These are phyloP conservation scores for Exobasidium cylindrosporum DNA, from an alignment of 1,284 basidiomycete species.

Conservation along the genomic window DNA sequence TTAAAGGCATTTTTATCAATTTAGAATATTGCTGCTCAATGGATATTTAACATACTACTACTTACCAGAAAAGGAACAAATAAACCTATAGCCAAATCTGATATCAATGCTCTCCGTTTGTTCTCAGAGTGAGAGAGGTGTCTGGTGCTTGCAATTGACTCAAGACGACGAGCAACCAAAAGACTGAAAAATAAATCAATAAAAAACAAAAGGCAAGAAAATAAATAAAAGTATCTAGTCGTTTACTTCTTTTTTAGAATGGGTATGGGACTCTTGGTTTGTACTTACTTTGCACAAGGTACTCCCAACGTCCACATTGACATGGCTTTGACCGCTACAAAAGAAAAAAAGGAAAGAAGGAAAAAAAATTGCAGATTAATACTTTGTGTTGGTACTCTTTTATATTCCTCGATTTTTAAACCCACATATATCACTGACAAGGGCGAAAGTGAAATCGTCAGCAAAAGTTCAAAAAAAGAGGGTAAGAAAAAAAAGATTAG, in stretches of 20 bases:
- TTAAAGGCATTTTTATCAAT: too few species aligned
- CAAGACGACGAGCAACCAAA: neutral
- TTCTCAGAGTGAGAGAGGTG: neutral
- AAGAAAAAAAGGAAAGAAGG: neutral
- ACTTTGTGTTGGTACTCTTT: too few species aligned
- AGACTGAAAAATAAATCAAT: neutral
- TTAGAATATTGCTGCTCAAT: too few species aligned
- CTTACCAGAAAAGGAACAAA: neutral
- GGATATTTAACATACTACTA: too few species aligned
- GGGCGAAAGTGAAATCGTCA: too few species aligned
- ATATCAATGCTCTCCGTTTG: neutral
- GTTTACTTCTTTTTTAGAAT: too few species aligned
- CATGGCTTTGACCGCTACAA: neutral
- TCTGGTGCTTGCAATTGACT: constrained; percentile 2
- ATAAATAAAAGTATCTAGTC: too few species aligned
- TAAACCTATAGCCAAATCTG: neutral
- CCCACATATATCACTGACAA: too few species aligned
- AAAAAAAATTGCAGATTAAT: too few species aligned
- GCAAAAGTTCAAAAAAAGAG: too few species aligned
- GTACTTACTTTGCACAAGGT: neutral
- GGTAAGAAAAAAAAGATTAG: neutral
- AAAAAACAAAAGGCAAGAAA: too few species aligned
- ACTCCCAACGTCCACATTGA: neutral
- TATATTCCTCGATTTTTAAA: too few species aligned
- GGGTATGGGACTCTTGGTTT: neutral